Evolutionary conservation across 371 early-diverging fungal genomes (phyloP).

Genomic region (Circinella umbellata): DNA sequence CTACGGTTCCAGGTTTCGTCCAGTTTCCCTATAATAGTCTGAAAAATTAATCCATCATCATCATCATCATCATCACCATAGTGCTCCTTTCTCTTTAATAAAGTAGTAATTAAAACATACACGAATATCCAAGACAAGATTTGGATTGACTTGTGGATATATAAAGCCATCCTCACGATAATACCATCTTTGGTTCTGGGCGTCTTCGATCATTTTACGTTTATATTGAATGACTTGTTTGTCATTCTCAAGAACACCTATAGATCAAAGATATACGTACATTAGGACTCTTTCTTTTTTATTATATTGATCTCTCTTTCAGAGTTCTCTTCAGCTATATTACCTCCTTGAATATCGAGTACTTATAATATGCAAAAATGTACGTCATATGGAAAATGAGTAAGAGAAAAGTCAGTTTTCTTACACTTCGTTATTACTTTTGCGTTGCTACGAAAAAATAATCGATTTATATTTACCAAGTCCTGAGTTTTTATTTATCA

Average conservation of each 20-base stretch:
- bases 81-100: background rate
- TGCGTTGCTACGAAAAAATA: background rate
- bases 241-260: conserved; percentile 45
- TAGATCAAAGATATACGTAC: background rate
- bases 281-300: too few relatives aligned
- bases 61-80: background rate
- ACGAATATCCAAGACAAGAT: conserved; percentile 50
- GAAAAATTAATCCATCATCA: background rate
- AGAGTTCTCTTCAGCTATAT: background rate
- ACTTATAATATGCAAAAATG: conserved; percentile 23
- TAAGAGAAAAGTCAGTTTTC: conserved; percentile 20
- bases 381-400: background rate
- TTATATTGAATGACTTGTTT: conserved; percentile 53
- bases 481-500: conserved; percentile 39
- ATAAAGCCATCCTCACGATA: conserved; percentile 57
- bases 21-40: conserved; percentile 40
- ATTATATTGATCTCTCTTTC: background rate
- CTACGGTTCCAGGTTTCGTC: conserved; percentile 48
- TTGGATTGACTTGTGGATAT: conserved; percentile 50
- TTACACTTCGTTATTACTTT: conserved; percentile 23
- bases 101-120: conserved; percentile 26
- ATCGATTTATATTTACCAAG: conserved; percentile 24
- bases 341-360: conserved; percentile 52
- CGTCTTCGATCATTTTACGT: conserved; percentile 50
- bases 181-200: conserved; percentile 55